phyloP scores from a whole-genome alignment of 148 eudicot species.

The Vaccinium myrtillus region DNA sequence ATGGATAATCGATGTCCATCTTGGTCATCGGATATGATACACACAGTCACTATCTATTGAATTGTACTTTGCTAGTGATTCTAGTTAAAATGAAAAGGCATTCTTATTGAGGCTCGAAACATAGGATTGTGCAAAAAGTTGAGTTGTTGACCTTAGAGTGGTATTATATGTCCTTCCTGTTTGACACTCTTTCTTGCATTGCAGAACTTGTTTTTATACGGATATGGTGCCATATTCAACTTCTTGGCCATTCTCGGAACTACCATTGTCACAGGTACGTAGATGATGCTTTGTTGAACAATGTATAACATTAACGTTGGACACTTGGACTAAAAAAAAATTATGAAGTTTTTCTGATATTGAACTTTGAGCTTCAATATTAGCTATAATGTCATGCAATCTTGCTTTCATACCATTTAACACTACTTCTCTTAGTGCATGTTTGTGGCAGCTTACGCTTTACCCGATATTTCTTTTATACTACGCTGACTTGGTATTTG shows the following conservation, averaged over 20 bases:
- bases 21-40: neutral
- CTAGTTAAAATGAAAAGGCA: neutral
- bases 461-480: no score
- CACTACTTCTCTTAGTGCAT: slow-evolving; percentile 15
- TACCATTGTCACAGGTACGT: slow-evolving; percentile 24
- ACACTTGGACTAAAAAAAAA: neutral
- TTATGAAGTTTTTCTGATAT: neutral
- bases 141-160: neutral
- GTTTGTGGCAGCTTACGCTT: slow-evolving; percentile 13
- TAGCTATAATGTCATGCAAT: neutral
- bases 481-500: neutral
- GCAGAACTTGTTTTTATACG: slow-evolving; percentile 88
- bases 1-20: neutral
- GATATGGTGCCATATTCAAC: slow-evolving; percentile 94
- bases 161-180: neutral
- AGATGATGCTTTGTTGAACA: neutral
- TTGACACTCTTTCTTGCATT: slow-evolving; percentile 18
- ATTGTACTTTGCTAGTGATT: neutral
- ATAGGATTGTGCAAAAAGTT: neutral
- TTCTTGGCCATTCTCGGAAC: slow-evolving; percentile 66
- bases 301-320: neutral
- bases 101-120: no score
- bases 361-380: neutral
- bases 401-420: neutral
- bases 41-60: neutral